Base-by-base conservation (phyloP, 75 land plant species). In the Pseudotsuga menziesii region DNA sequence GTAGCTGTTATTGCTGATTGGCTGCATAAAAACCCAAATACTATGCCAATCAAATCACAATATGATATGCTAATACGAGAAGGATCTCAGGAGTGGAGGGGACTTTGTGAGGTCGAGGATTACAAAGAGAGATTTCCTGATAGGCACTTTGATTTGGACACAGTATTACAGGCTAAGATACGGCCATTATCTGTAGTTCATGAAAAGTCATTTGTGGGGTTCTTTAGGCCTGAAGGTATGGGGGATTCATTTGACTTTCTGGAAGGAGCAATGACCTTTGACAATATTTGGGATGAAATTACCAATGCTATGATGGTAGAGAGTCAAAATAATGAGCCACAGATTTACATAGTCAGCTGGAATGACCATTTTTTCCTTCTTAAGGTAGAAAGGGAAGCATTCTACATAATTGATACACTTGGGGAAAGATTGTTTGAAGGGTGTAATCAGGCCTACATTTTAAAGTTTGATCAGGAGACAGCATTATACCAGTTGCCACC, bases 281-380 rank as follows among this genome's bases (percentile, higher is more conserved):
- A 86, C 61, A 76, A 78, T 35, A 86, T 86, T 32, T 86, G 88
- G 88, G 82, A 86, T 39, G 88, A 83, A 59, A 73, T 84, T 15
- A 74, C 61, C 35, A 35, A 74, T 4, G 79, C 62, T 41, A 64
- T 55, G 5, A 56, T 29, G 19, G 62, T 48, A n/a, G 63, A 74
- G 3, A 22, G 20, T 29, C n/a, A 35, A 14, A 78, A 75, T 48
- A 23, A 35, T 23, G 20, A 72, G 58, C 73, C 79, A 22, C 85
- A 81, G n/a, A 76, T 88, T 29, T 88, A 88, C 62, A 87, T 88
- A 64, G 81, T 88, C 25, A 88, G 90, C 80, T 88, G 90, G 90
- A 88, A 88, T 75, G 90, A 88, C 72, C 90, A 88, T 57, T 88
- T 88, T 70, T 88, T 88, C n/a, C 73, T 88, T 2, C 82, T 88